phyloP scores from a whole-genome alignment of 352 stramenopile genomes.

The Globisporangium nodosum region DNA sequence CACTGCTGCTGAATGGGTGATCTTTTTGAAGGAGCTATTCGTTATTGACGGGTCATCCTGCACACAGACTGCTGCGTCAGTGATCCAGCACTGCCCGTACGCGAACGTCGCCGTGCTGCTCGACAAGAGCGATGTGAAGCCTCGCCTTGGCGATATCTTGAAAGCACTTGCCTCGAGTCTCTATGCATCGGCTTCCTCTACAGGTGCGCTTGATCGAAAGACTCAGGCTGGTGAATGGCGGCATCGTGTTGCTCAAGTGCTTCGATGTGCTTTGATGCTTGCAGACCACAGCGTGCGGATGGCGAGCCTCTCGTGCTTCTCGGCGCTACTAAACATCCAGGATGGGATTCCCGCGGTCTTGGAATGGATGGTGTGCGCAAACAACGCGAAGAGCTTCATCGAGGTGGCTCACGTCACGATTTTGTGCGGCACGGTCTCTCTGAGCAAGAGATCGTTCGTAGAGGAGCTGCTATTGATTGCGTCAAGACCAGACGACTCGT shows the following conservation, averaged over 20 bases:
- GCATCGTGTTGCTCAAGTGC: background rate
- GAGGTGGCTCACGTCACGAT: constrained; percentile 60
- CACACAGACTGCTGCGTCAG: constrained; percentile 45
- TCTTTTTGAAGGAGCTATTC: background rate
- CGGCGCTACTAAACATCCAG: constrained; percentile 66
- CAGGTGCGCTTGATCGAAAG: constrained; percentile 25
- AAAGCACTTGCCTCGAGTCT: constrained; percentile 65
- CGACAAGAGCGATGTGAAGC: constrained; percentile 43
- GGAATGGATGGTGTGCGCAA: constrained; percentile 68
- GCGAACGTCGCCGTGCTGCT: constrained; percentile 44
- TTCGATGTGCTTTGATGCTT: background rate
- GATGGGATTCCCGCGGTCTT: constrained; percentile 55
- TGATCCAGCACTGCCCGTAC: constrained; percentile 81
- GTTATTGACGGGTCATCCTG: background rate
- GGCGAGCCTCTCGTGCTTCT: constrained; percentile 75
- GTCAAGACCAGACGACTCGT: constrained; percentile 50
- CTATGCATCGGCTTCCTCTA: constrained; percentile 48
- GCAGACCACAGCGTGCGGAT: constrained; percentile 76
- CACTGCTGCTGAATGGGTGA: background rate
- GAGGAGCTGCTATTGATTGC: constrained; percentile 70
- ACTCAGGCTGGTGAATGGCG: background rate
- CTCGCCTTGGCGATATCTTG: constrained; percentile 54
- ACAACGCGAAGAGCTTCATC: constrained; percentile 34
- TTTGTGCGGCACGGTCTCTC: constrained; percentile 43
- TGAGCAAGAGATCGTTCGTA: constrained; percentile 65